Base-by-base conservation (phyloP, 1,284 basidiomycete species). In the Ganoderma resinaceum region DNA sequence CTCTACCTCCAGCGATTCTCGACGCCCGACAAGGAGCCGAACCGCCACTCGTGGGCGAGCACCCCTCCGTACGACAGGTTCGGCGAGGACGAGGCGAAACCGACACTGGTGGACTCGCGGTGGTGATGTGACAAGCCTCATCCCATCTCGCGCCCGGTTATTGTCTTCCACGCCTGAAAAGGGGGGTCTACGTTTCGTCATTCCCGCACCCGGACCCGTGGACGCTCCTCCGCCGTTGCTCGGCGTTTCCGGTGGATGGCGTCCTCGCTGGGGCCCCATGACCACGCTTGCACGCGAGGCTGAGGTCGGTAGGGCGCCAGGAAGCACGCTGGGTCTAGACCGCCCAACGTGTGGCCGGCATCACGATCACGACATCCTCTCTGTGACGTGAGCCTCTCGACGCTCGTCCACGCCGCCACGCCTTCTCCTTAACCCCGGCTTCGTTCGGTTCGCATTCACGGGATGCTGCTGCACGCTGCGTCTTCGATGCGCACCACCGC, bases 1-100 rank as follows among this genome's bases (percentile, higher is more conserved):
- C 74, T 73, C 46, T 73, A 76, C 66, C 72, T 79, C 33, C 72
- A 77, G 59, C 71, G 76, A 20, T 71, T 79, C 66, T 69, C 76
- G 42, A 69, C 75, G 16, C 67, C 71, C 42, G 73, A 72, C 33
- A 66, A 69, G 38, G 67, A 66, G 18, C 55, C 66, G 35, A 62
- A 68, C 43, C 69, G 69, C 42, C 66, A 57, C 42, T 71, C 72
- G 63, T 72, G 71, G 69, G 53, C 65, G 53, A 58, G 58, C n/a
- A 35, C 66, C 16, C 35, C 58, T 16, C 38, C 69, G 40, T 72
- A 63, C 61, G 69, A 70, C 40, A 65, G 68, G 16, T 70, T 66
- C 65, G 42, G 60, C 38, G 67, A 72, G 46, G 71, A 72, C 63
- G 71, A 70, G 62, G 61, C 67, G 59, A 72, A 72, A 60, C 58